phyloP scores from a whole-genome alignment of 2,329 filamentous ascomycete species.

The Penicillium janthinellum region DNA sequence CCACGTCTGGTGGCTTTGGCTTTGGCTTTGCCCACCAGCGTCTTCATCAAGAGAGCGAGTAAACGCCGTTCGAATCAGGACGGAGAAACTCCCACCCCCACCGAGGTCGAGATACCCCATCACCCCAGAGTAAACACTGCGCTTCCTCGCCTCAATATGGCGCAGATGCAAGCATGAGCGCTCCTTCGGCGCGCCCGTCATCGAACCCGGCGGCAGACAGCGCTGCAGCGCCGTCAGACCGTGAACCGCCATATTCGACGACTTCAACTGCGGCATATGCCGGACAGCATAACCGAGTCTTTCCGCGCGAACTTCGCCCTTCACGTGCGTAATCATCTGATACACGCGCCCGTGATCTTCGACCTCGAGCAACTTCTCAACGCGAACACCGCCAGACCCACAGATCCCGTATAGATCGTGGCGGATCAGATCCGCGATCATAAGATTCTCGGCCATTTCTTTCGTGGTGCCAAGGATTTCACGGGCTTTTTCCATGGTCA shows the following conservation, averaged over 20 bases:
- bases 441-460: slow-evolving; percentile 92
- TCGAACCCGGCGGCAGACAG: slow-evolving; percentile 84
- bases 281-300: slow-evolving; percentile 35
- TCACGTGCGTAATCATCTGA: slow-evolving; percentile 86
- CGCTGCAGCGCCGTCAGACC: slow-evolving; percentile 76
- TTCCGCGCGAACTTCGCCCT: slow-evolving; percentile 56
- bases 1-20: slow-evolving; percentile 57
- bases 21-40: slow-evolving; percentile 16
- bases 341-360: slow-evolving; percentile 91
- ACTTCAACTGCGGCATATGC: slow-evolving; percentile 33
- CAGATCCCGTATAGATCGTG: slow-evolving; percentile 89
- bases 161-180: slow-evolving; percentile 82
- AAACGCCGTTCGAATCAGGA: slow-evolving; percentile 83
- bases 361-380: slow-evolving; percentile 78
- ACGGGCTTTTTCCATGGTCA: slow-evolving; percentile 72
- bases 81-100: slow-evolving; percentile 85
- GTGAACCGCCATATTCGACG: slow-evolving; percentile 38
- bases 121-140: slow-evolving; percentile 84
- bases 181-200: slow-evolving; percentile 96
- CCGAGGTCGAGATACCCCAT: slow-evolving; percentile 87
- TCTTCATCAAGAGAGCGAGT: slow-evolving; percentile 30
- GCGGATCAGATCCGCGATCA: slow-evolving; percentile 96
- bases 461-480: slow-evolving; percentile 76
- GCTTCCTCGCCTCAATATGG: slow-evolving; percentile 63
- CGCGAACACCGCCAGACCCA: slow-evolving; percentile 70